These are phyloP conservation scores for Starmerella potacharoeniae DNA, from an alignment of 805 yeast species.

Conservation along the genomic window DNA sequence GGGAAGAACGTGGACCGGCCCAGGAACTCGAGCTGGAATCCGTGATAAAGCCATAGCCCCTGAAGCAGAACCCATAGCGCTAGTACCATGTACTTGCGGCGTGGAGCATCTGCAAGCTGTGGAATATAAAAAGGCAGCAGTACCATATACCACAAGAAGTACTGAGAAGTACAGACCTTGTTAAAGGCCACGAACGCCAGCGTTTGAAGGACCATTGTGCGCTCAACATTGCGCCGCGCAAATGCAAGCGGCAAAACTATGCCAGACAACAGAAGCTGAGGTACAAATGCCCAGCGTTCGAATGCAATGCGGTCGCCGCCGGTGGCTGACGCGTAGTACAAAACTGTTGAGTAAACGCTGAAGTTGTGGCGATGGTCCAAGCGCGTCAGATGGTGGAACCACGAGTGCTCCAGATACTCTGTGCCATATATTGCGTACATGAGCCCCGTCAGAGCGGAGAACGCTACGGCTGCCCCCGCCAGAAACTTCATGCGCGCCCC, in stretches of 20 bases:
- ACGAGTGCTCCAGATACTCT: constrained; percentile 67
- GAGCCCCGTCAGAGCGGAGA: constrained; percentile 37
- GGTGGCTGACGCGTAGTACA: constrained; percentile 33
- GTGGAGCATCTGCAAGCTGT: constrained; percentile 31
- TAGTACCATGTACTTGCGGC: constrained; percentile 25
- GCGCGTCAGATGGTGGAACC: constrained; percentile 69
- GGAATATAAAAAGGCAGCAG: constrained; percentile 65
- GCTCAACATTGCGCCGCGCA: constrained; percentile 35
- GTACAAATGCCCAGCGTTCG: constrained; percentile 56
- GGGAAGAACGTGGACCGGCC: constrained; percentile 57
- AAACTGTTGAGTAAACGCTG: constrained; percentile 66
- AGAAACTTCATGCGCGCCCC: constrained; percentile 35
- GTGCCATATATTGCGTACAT: constrained; percentile 66
- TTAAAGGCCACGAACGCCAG: constrained; percentile 66
- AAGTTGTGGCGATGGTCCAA: constrained; percentile 93
- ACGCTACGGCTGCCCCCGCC: constrained; percentile 33
- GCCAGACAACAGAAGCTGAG: constrained; percentile 58
- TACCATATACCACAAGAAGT: constrained; percentile 87
- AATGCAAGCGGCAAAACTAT: constrained; percentile 46
- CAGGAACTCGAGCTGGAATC: constrained; percentile 67
- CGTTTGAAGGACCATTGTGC: constrained; percentile 62
- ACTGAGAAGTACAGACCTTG: constrained; percentile 86
- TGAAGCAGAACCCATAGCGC: constrained; percentile 60
- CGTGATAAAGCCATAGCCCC: constrained; percentile 66
- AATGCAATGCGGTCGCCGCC: constrained; percentile 19